Conservation (phyloP, 306 rosid genomes). For the Citrullus mucosospermus region DNA sequence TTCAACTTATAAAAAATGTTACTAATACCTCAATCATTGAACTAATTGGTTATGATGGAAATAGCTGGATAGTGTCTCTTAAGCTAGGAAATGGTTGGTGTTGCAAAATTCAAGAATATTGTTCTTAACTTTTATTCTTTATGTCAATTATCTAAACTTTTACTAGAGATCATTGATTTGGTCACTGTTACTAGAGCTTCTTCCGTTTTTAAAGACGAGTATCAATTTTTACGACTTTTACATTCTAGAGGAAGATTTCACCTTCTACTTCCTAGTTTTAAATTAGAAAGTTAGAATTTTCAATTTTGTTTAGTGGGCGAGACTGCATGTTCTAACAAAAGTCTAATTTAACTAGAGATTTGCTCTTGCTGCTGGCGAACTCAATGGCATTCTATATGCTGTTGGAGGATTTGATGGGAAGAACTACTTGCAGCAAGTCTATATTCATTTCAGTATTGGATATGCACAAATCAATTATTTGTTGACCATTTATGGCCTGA, state of each 20-base stretch:
- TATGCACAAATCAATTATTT: not conserved
- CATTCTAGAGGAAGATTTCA: not conserved
- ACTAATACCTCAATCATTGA: not conserved
- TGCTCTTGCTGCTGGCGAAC: conserved; percentile 21
- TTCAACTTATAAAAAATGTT: not conserved
- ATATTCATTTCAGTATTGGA: not conserved
- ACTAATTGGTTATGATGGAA: not conserved
- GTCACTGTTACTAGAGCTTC: not conserved
- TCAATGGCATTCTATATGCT: conserved; percentile 23
- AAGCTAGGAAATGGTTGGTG: not conserved
- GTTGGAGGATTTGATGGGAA: conserved; percentile 36
- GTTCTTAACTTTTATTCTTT: not conserved
- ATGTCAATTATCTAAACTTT: not conserved
- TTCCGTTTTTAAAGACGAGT: not conserved
- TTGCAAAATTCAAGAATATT: not conserved
- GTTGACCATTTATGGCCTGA: not conserved
- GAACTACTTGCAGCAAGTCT: conserved; percentile 21
- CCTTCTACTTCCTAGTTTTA: not conserved
- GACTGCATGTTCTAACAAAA: not conserved
- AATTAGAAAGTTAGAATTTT: too few species aligned
- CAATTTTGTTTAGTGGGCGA: not conserved
- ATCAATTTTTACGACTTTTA: too few species aligned
- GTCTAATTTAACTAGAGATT: conserved; percentile 19
- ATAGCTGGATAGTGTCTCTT: not conserved
- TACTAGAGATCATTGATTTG: not conserved